phyloP scores from a whole-genome alignment of 73 alveolate genomes.

The Blepharisma japonicum region DNA sequence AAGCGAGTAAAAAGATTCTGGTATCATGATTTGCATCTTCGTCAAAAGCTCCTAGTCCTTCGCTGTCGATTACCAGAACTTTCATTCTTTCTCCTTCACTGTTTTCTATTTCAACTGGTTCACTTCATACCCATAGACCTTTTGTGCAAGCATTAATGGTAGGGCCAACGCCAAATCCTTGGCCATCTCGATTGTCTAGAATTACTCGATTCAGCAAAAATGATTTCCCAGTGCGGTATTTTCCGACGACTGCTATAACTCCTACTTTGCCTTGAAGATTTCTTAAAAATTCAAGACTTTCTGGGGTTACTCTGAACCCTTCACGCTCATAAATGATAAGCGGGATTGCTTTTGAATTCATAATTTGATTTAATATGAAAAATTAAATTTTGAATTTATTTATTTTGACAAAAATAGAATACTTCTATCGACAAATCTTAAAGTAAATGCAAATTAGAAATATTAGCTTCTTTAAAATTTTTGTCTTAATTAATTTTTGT shows the following conservation, averaged over 20 bases:
- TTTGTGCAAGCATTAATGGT: slow-evolving; percentile 90
- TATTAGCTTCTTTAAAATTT: no score
- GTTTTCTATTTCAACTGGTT: slow-evolving; percentile 67
- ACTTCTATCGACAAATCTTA: no score
- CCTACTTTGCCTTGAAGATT: slow-evolving; percentile 67
- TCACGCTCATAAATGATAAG: background rate
- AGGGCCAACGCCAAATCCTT: slow-evolving; percentile 56
- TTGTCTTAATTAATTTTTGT: no score
- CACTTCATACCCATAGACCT: slow-evolving; percentile 99
- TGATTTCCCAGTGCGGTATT: slow-evolving; percentile 92
- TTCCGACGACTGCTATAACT: slow-evolving; percentile 89
- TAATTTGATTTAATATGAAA: background rate
- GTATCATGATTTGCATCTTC: slow-evolving; percentile 87
- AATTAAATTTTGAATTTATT: no score
- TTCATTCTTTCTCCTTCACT: slow-evolving; percentile 41
- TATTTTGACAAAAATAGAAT: no score
- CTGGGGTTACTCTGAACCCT: slow-evolving; percentile 55
- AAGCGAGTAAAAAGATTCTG: slow-evolving; percentile 82
- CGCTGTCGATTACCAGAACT: slow-evolving; percentile 77
- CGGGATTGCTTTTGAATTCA: slow-evolving; percentile 25
- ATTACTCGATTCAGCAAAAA: slow-evolving; percentile 69
- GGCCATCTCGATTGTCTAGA: slow-evolving; percentile 49
- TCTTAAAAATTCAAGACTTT: slow-evolving; percentile 44
- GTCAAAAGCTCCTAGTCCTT: slow-evolving; percentile 95
- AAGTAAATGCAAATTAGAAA: no score